Evolutionary conservation across 139 green algal genomes (phyloP), one percentile per base, ranked within the genome.

Genomic region (Chlamydomonas schloesseri): DNA sequence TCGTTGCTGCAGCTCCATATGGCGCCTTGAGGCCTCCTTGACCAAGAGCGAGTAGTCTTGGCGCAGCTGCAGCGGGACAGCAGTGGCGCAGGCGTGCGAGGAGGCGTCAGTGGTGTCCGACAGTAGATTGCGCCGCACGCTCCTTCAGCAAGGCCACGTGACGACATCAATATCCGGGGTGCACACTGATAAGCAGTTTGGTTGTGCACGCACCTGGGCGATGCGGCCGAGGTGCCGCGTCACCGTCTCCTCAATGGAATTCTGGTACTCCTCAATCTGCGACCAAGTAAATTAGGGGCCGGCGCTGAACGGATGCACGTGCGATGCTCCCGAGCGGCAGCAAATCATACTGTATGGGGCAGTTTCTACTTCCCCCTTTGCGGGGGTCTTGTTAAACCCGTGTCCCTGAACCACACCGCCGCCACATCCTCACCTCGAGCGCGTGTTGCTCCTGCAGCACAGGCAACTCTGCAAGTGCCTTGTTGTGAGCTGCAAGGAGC

Each of bases 1-100:
- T 23, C 79, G 79, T 50, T 85, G 79, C 79, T 85, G 79, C 79
- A 85, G 79, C 79, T 85, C 79, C 79, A 85, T 85, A 67, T 85
- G 79, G 0, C 79, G 65, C 9, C 79, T 47, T 47, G 37, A 50
- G 47, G 79, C 79, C 79, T 85, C 79, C 79, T 85, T 85, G 31
- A 85, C 47, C 47, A 85, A 65, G 0, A 85, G 67, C 6, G 67
- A 68, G 64, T 85, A 85, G 50, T 85, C 79, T 18, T 75, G 60
- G 4, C 67, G 79, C 0, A 76, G 79, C 65, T 76, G 78, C 24
- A 23, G 60, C 20, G 55, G 55, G 55, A 24, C 20, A 3, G 10
- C 18, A 24, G 55, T 23, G 55, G 20, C 34, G 37, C 36, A n/a
- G 57, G 46, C 15, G 6, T 29, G 34, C 4, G 17, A 53, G 33